These are phyloP conservation scores for Sanguinoderma infundibulare DNA, from an alignment of 1,284 basidiomycete genomes.

Conservation along the genomic window DNA sequence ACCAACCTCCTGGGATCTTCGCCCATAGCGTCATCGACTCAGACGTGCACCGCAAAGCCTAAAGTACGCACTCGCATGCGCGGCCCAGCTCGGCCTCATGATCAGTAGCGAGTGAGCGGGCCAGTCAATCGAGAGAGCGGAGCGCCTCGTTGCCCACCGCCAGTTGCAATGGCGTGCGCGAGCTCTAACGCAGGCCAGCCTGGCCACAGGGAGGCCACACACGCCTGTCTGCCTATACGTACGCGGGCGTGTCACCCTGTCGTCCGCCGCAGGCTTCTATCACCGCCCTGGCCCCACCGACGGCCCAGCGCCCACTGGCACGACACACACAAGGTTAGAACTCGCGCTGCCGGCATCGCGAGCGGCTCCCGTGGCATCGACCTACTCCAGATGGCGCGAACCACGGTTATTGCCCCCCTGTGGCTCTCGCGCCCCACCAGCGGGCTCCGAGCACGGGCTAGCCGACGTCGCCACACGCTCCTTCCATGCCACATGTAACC, in stretches of 20 bases:
- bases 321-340: not conserved
- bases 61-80: not conserved
- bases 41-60: not conserved
- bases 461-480: not conserved
- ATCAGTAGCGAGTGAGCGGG: not conserved
- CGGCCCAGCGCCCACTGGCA: not conserved
- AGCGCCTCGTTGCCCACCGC: not conserved
- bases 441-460: not conserved
- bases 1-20: not conserved
- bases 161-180: not conserved
- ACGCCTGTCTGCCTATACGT: not conserved
- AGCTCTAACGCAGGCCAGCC: not conserved
- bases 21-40: not conserved
- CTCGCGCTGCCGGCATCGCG: not conserved
- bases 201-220: too few species aligned
- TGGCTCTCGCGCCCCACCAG: not conserved
- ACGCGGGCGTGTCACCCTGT: not conserved
- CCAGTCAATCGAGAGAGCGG: too few species aligned
- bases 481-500: slow-evolving; percentile 1
- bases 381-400: slow-evolving; percentile 6
- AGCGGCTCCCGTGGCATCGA: not conserved
- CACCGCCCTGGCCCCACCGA: not conserved
- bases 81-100: not conserved
- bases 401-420: slow-evolving; percentile 10
- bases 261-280: not conserved